These are phyloP conservation scores for Lenwebbia sp. DNA, from an alignment of 345 rosid genomes.

Conservation along the genomic window DNA sequence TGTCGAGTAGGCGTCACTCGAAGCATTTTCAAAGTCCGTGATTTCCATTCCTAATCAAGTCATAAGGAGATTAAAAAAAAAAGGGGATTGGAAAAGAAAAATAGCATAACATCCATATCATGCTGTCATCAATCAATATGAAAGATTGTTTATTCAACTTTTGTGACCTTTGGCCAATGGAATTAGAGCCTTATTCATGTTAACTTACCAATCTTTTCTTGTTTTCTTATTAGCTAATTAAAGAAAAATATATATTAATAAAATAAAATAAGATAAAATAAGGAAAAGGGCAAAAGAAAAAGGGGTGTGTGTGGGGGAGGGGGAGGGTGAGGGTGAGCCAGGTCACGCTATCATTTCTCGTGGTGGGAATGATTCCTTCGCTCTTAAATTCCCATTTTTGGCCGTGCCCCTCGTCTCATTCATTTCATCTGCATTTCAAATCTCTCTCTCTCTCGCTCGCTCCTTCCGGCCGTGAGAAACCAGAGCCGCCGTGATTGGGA, in stretches of 20 bases:
- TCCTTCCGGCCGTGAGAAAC: neutral
- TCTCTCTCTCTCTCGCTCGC: neutral
- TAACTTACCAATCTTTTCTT: neutral
- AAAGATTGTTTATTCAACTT: neutral
- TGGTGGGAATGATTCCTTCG: constrained; percentile 33
- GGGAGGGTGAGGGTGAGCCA: neutral
- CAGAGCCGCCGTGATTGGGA: neutral
- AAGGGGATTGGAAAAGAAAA: neutral
- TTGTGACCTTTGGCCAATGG: neutral
- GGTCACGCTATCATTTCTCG: constrained; percentile 16
- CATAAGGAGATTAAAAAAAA: neutral
- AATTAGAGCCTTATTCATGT: neutral
- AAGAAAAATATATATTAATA: neutral
- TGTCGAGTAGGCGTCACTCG: rapidly evolving
- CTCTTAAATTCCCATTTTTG: neutral
- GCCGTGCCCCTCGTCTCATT: neutral
- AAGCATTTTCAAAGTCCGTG: neutral
- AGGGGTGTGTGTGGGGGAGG: neutral
- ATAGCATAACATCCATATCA: neutral
- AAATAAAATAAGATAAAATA: neutral
- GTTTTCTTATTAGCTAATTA: neutral
- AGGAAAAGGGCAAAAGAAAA: neutral
- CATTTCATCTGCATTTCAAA: neutral
- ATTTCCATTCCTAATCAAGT: neutral
- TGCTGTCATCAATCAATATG: neutral